Evolutionary conservation across 2,329 filamentous ascomycete species (phyloP), one percentile per base, ranked within the genome.

Genomic region (Aspergillus sp.): DNA sequence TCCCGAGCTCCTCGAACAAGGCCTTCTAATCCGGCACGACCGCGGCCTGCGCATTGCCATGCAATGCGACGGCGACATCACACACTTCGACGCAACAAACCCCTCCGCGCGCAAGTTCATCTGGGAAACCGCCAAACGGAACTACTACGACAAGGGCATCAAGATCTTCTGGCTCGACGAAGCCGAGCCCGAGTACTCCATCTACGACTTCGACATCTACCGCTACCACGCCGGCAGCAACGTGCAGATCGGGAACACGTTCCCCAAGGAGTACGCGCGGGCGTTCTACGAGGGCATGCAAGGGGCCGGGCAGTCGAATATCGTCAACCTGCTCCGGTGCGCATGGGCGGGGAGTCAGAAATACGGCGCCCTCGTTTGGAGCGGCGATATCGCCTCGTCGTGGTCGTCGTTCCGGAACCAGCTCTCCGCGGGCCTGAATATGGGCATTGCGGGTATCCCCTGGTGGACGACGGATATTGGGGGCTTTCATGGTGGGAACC

Each of bases 391-490:
- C 57, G 86, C 85, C 0, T 85, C 81, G 0, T 85, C 83, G 0
- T 89, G 86, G 86, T 70, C 69, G 2, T 84, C 79, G 24, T 77
- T 88, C 48, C 78, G 83, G 3, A 80, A 83, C 57, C 85, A 89
- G 67, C 73, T 89, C 2, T 78, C 83, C 0, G 86, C 86, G 0
- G 86, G 86, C 0, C 73, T 89, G 18, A 86, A 87, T 66, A 87
- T 88, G 82, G 86, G 85, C 0, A 72, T 89, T 4, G 78, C 84
- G 0, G 86, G 86, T 0, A 78, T 89, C 9, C 81, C 85, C 0
- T 88, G 85, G 85, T 89, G 85, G 84, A 89, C 86, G 0, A 89
- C 86, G 0, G 86, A 89, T 63, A 89, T 89, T 52, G 86, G 87
- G 2, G 87, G 87, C 0, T 89, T 89, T 65, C 86, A 89, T 64